Evolutionary conservation across 495 filamentous ascomycete genomes (phyloP).

Genomic region (Podospora tetraspora): DNA sequence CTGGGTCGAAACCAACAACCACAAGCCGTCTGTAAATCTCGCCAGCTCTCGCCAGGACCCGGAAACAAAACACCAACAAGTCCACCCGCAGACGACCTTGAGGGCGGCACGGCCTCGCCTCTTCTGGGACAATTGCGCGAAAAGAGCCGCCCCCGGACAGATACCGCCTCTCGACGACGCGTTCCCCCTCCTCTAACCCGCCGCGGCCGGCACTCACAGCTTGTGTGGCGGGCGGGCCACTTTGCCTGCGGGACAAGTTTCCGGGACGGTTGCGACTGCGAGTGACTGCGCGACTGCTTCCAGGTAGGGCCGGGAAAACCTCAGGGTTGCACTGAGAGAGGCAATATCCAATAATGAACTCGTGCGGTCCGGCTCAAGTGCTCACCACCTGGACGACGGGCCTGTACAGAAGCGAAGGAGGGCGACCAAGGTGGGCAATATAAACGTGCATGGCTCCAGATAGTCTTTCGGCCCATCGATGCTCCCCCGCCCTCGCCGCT

Average conservation of each 20-base stretch:
- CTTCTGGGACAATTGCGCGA: background rate
- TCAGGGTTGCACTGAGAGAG: slow-evolving; percentile 8
- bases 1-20: background rate
- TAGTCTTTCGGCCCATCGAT: background rate
- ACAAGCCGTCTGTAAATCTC: background rate
- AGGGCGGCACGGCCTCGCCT: background rate
- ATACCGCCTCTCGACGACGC: background rate
- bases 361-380: slow-evolving; percentile 10
- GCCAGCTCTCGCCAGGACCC: background rate
- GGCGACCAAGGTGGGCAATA: background rate
- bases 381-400: slow-evolving; percentile 2
- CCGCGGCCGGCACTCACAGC: slow-evolving; percentile 1
- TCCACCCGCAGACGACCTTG: background rate
- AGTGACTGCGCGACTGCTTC: slow-evolving; percentile 1
- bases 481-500: background rate
- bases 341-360: slow-evolving; percentile 10
- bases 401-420: slow-evolving; percentile 5
- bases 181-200: background rate
- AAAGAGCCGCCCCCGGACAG: background rate
- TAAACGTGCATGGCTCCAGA: background rate
- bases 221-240: background rate
- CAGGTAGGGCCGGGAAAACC: slow-evolving; percentile 9
- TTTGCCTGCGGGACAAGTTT: slow-evolving; percentile 9
- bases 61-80: background rate
- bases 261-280: background rate